Base-by-base conservation (phyloP, 768 basidiomycete genomes). In the Vararia minispora region DNA sequence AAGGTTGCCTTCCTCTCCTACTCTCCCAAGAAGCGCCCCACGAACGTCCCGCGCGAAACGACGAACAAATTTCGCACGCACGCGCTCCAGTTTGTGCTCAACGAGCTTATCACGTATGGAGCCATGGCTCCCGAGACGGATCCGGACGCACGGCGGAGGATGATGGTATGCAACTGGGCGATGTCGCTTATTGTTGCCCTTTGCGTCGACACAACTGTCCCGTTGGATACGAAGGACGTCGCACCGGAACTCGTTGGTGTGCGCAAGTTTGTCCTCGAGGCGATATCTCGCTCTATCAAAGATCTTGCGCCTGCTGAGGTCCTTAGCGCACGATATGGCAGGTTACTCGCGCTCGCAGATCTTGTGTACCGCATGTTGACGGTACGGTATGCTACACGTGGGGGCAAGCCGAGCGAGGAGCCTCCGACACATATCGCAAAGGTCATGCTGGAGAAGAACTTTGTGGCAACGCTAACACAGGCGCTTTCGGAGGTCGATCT, bases 361-460 rank as follows among this genome's bases (percentile, higher is more conserved):
- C 64, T 99, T 20, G 87, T 87, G 52, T 74, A 87, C 58, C 82
- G 90, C 7, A 64, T 99, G 24, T 66, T 99, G 40, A 84, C 80
- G 2, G 80, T 85, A 17, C 75, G 82, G 21, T 77, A 82, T 58
- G 79, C 72, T 51, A 58, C 49, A 42, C 63, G 63, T 5, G 57
- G 62, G 25, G 64, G 63, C 42, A 69, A 74, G 38, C 65, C 76
- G 31, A 76, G 71, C 40, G 70, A 65, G 35, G 94, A 90, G 35
- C 71, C 71, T n/a, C 81, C 82, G 3, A 81, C 91, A 6, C 92
- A 95, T 44, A 72, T 98, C 37, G 90, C 94, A 16, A 97, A 97
- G 63, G 73, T 92, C 45, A 99, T 99, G 95, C 62, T 99, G 35
- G 95, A 99, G 68, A 97, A 97, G 65, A 87, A 87, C 53, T 92